These are phyloP conservation scores for Phylloporus sp. DNA, from an alignment of 768 basidiomycete species.

Conservation along the genomic window DNA sequence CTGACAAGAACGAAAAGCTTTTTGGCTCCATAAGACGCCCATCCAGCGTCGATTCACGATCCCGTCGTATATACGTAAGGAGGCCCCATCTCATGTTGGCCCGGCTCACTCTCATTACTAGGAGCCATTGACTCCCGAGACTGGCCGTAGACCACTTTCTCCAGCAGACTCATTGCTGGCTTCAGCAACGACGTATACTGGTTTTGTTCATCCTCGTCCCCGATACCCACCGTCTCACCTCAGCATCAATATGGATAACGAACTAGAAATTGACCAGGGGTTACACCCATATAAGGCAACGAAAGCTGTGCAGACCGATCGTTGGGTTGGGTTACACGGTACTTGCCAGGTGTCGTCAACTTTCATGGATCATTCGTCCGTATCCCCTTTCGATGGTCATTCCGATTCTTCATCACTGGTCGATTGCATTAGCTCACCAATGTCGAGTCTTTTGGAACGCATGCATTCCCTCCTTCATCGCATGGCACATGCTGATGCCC, in stretches of 20 bases:
- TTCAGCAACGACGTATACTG: conserved; percentile 25
- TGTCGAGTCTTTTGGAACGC: conserved; percentile 59
- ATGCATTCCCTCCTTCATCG: conserved; percentile 58
- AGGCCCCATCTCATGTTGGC: background rate
- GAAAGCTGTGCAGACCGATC: conserved; percentile 67
- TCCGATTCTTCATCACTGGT: conserved; percentile 74
- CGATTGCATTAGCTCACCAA: conserved; percentile 44
- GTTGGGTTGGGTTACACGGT: conserved; percentile 27
- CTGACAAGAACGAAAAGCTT: conserved; percentile 23
- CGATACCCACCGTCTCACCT: conserved; percentile 24
- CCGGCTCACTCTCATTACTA: conserved; percentile 16
- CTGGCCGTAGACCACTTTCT: conserved; percentile 38
- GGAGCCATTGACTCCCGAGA: conserved; percentile 46
- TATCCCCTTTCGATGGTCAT: conserved; percentile 51
- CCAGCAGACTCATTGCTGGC: conserved; percentile 33
- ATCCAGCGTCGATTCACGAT: conserved; percentile 32
- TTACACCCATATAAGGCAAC: conserved; percentile 45
- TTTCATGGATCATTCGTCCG: conserved; percentile 33
- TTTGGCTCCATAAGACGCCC: conserved; percentile 29
- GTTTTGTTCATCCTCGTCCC: conserved; percentile 20
- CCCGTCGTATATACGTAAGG: conserved; percentile 32
- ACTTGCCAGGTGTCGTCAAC: conserved; percentile 34
- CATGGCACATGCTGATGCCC: conserved; percentile 71
- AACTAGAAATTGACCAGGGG: conserved; percentile 32
- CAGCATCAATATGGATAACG: conserved; percentile 44